Conservation (phyloP, 495 filamentous ascomycete genomes). For the Tuber calosporum region DNA sequence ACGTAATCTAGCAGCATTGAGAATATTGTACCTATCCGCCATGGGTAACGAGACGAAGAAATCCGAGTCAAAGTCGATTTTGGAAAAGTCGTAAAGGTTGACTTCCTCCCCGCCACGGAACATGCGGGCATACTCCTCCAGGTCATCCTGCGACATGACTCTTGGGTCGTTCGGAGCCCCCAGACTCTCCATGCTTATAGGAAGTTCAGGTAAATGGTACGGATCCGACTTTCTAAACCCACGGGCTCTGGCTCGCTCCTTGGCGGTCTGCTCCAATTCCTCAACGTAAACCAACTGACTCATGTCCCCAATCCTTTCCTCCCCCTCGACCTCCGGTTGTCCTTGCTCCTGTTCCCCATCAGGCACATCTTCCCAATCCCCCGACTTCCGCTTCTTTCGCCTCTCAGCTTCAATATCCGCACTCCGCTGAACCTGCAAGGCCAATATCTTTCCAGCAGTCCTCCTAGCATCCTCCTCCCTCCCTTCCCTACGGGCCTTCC, state of each 20-base stretch:
- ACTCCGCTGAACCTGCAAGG: conserved; percentile 80
- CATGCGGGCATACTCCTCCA: conserved; percentile 85
- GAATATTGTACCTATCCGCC: conserved; percentile 89
- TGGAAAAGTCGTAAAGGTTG: conserved; percentile 95
- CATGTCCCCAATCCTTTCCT: conserved; percentile 62
- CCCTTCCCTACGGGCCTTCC: conserved; percentile 77
- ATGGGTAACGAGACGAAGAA: conserved; percentile 88
- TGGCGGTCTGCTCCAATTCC: conserved; percentile 70
- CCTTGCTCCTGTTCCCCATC: conserved; percentile 23
- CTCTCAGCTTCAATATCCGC: conserved; percentile 75
- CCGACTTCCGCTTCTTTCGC: conserved; percentile 48
- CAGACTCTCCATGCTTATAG: conserved; percentile 56
- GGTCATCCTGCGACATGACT: conserved; percentile 86
- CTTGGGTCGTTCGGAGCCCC: conserved; percentile 83
- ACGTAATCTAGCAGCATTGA: conserved; percentile 83
- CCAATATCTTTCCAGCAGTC: conserved; percentile 82
- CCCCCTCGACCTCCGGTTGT: conserved; percentile 46
- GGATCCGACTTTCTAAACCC: conserved; percentile 79
- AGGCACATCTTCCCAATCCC: conserved; percentile 7
- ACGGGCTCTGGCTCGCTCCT: conserved; percentile 65
- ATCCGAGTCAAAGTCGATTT: conserved; percentile 91
- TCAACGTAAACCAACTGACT: conserved; percentile 65
- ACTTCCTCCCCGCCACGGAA: conserved; percentile 92
- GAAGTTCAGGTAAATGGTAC: conserved; percentile 85
- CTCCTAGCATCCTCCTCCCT: conserved; percentile 83